Conservation (phyloP, 2,329 filamentous ascomycete genomes). For the Cercospora sojina region DNA sequence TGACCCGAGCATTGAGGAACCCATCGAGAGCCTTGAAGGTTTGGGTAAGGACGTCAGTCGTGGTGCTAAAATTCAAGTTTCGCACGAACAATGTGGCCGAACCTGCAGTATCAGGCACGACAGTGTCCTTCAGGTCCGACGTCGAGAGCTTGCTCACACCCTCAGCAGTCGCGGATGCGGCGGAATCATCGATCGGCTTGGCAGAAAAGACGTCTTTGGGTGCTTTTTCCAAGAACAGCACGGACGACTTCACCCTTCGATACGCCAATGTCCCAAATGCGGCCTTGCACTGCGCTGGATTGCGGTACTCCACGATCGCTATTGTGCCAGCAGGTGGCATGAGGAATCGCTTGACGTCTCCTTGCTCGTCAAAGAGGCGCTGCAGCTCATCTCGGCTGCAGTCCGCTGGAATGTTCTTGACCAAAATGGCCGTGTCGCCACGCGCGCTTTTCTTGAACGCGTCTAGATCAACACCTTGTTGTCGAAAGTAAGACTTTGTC, state of each 20-base stretch:
- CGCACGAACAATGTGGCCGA: constrained; percentile 76
- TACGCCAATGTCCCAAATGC: constrained; percentile 87
- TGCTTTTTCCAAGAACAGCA: constrained; percentile 90
- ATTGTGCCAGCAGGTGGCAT: constrained; percentile 94
- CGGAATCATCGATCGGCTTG: constrained; percentile 25
- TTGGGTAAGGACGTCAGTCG: constrained; percentile 70
- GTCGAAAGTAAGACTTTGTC: constrained; percentile 84
- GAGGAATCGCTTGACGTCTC: constrained; percentile 74
- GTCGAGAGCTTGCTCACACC: constrained; percentile 61
- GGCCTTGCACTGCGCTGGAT: constrained; percentile 73
- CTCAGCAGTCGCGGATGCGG: constrained; percentile 34
- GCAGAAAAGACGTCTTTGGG: constrained; percentile 73
- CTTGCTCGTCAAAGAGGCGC: constrained; percentile 80
- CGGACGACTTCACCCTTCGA: constrained; percentile 83
- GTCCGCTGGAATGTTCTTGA: constrained; percentile 92
- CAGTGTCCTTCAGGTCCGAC: constrained; percentile 65
- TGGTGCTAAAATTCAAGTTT: constrained; percentile 91
- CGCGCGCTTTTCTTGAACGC: constrained; percentile 83
- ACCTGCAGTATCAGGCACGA: constrained; percentile 58
- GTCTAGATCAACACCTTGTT: constrained; percentile 86
- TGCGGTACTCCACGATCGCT: constrained; percentile 84
- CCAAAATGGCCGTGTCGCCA: constrained; percentile 81
- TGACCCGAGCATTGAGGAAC: constrained; percentile 84
- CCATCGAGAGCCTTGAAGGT: constrained; percentile 79
- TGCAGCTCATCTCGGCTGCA: constrained; percentile 76